A percentile compares a stretch with the other conserved stretches of the same genome.
Conservation (phyloP, 2,329 filamentous ascomycete species). For the Exophiala bonariae region DNA sequence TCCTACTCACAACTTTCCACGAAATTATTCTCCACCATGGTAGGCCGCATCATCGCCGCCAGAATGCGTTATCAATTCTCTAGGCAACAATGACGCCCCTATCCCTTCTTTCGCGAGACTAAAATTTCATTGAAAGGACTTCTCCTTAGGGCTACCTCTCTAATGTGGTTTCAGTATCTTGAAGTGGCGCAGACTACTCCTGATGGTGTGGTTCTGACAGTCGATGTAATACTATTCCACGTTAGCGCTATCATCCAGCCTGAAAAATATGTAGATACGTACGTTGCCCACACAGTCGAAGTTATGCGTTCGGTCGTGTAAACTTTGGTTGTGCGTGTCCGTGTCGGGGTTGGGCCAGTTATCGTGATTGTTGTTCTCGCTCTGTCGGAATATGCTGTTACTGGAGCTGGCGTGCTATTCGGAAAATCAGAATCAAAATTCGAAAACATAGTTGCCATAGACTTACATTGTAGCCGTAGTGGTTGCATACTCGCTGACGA, state of each 20-base stretch:
- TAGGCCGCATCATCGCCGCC: no score
- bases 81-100: no score
- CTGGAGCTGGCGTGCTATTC: slow-evolving; percentile 20
- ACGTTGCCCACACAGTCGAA: slow-evolving; percentile 22
- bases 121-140: no score
- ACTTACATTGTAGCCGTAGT: slow-evolving; percentile 22
- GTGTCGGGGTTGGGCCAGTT: slow-evolving; percentile 22
- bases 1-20: no score
- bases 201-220: slow-evolving; percentile 15
- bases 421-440: slow-evolving; percentile 1
- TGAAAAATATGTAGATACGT: background rate
- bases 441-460: background rate
- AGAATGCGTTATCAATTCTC: no score
- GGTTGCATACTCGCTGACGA: slow-evolving; percentile 15
- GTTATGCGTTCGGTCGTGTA: slow-evolving; percentile 20
- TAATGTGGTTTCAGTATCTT: background rate
- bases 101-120: no score
- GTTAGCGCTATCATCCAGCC: slow-evolving; percentile 3
- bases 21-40: no score
- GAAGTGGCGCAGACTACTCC: slow-evolving; percentile 19
- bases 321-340: slow-evolving; percentile 11
- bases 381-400: slow-evolving; percentile 22
- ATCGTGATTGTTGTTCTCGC: slow-evolving; percentile 20
- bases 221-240: slow-evolving; percentile 16
- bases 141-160: no score